Evolutionary conservation across 305 asterid genomes (phyloP), one percentile per base, ranked within the genome.

Genomic region (Euphrasia arctica): DNA sequence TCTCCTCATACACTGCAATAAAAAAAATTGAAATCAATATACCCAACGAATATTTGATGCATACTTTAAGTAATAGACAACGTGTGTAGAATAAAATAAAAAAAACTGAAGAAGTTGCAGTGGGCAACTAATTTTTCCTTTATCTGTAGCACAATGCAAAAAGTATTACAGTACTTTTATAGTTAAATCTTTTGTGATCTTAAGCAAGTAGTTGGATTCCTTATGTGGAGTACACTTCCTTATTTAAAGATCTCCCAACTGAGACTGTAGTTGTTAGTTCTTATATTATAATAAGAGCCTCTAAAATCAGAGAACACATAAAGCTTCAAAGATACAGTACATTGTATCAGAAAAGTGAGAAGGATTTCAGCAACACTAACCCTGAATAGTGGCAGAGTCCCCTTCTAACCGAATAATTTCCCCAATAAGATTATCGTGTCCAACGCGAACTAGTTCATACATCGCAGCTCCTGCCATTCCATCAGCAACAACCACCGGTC

Each of bases 381-480:
- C 98, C 83, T 91, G 98, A 67, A 91, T 91, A 34, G 98, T 91
- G 77, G 98, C 98, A 55, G 98, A 91, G 80, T 91, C 96, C 77
- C 98, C 98, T 81, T 91, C 98, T 75, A 91, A 73, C 49, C 98
- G 87, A 80, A 91, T 91, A 74, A 91, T 91, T 82, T 89, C 97
- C 52, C 97, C 98, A 75, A 91, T 89, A 62, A 91, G 95, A 22
- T 89, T 91, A 80, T 91, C 97, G 64, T 89, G 93, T 22, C 98
- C 98, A 49, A 91, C 98, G 71, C 98, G 98, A 65, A 91, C 98
- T 63, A 91, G 81, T 68, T 91, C 98, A 54, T 91, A 91, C 98
- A 91, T 91, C 72, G 98, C 98, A 74, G 98, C 98, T 71, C 98
- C 98, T 3, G 79, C 89, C 98, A 91, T 91, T 72, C 97, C 98